Base-by-base conservation (phyloP, 306 rosid genomes). In the Prunus kanzakura region DNA sequence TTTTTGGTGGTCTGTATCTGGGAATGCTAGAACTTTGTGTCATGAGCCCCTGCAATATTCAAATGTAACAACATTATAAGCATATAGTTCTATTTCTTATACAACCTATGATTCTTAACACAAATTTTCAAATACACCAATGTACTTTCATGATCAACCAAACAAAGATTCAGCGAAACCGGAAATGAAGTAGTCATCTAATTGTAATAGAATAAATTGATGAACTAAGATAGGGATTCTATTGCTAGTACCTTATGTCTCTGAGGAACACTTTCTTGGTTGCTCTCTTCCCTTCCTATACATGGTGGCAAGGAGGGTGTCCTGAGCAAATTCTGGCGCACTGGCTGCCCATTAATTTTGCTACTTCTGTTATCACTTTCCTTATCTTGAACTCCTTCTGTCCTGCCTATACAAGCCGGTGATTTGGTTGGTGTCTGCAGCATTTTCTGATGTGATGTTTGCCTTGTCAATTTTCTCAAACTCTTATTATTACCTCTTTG, bases 11-110 rank as follows among this genome's bases (percentile, higher is more conserved):
- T 77, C 81, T 32, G 46, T 50, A 61, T 75, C 83, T 90, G 20
- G 96, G 89, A 77, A 84, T 75, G 80, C 90, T 88, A 61, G 82
- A 78, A 72, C 81, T 80, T 85, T 86, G 81, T 71, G 75, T 65
- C 66, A 43, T 74, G 20, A 25, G 65, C 38, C 85, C 72, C 90
- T 87, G 81, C 70, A 55, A 13, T 3, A 27, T 3, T 14, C 46
- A 6, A 19, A 45, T 10, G 3, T 49, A 29, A 20, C 5, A 27
- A 10, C 64, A 60, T 60, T 55, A 64, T 56, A 22, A 22, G 67
- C 18, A 16, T 51, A 51, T 47, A 13, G 52, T 47, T 47, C 16
- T 38, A 38, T 0, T 38, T 38, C 43, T 38, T 4, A 7, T 38
- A 7, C 0, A 38, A 38, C 43, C 43, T 38, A 38, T 38, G 43